phyloP scores from a whole-genome alignment of 202 grass and related monocot species.

The Alloteropsis angusta region DNA sequence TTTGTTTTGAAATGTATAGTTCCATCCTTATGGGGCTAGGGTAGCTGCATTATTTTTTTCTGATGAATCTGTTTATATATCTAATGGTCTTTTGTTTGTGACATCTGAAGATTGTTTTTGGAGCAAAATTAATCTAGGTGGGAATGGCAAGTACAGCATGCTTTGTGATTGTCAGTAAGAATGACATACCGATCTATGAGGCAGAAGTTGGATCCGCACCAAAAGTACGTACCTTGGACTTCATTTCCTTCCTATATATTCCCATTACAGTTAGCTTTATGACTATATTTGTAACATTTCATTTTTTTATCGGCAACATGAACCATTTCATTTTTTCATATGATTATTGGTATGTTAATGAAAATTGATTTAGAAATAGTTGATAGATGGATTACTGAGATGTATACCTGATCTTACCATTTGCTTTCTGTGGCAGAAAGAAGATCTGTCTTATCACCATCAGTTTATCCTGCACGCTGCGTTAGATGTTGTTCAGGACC shows the following conservation, averaged over 20 bases:
- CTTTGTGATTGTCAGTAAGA: slow-evolving; percentile 83
- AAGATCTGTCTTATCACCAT: slow-evolving; percentile 70
- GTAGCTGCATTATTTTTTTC: not conserved
- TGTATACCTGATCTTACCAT: slow-evolving; percentile 20
- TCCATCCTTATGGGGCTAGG: slow-evolving; percentile 2
- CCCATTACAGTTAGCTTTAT: slow-evolving; percentile 14
- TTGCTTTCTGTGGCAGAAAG: slow-evolving; percentile 43
- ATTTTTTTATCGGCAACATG: not conserved
- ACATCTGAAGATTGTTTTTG: not conserved
- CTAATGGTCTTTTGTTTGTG: not conserved
- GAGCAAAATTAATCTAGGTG: not conserved
- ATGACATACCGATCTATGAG: slow-evolving; percentile 84
- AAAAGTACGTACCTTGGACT: slow-evolving; percentile 26
- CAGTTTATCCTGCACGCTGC: slow-evolving; percentile 82
- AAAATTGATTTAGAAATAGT: not conserved
- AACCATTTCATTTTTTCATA: slow-evolving; percentile 2
- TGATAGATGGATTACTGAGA: not conserved
- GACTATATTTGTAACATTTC: not conserved
- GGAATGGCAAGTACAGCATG: slow-evolving; percentile 84
- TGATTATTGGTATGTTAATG: not conserved
- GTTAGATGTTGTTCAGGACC: slow-evolving; percentile 72
- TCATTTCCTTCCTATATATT: slow-evolving; percentile 21
- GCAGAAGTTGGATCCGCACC: slow-evolving; percentile 70
- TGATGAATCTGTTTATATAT: not conserved
- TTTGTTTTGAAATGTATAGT: slow-evolving; percentile 1